Base-by-base conservation (phyloP, 129 eudicot species). In the Dittrichia graveolens region DNA sequence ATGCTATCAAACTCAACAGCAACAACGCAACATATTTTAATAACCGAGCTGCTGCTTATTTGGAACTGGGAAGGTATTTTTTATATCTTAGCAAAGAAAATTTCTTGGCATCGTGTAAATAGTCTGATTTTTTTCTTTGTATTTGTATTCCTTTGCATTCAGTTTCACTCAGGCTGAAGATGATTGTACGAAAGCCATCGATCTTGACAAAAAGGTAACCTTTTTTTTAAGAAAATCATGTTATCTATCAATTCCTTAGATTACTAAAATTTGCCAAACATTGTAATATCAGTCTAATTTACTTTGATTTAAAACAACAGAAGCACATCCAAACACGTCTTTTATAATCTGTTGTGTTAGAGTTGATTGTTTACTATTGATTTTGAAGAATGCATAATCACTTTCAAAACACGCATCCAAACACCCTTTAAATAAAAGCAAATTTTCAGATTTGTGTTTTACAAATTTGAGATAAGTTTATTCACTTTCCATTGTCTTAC, bases 31-130 rank as follows among this genome's bases (percentile, higher is more conserved):
- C 96, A 60, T 92, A 85, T 67, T 89, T 79, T 74, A 89, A 85
- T 58, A 92, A 92, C 76, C 85, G 98, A 62, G 96, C 98, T 76
- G 96, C 96, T 62, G 98, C 96, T 7, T 80, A 85, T 80, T 78
- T 92, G 77, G 98, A 87, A 80, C 14, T 84, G 69, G 31, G 87
- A 71, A 89, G 95, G 98, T 89, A 81, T 52, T 8, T 10, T 67
- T 24, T 38, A 4, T 58, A 74, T 47, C 18, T 63, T 59, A 60
- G 10, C 9, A 8, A 16, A 19, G 43, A 13, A 13, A 42, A 16
- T 57, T 77, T 74, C 16, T 64, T 19, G 18, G 16, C 5, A 56
- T 44, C 12, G 18, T 37, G 19, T 45, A 48, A 59, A 9, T 43
- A 44, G 57, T 50, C 64, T 71, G 45, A 71, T n/a, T 11, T 52